A percentile compares a stretch with the other conserved stretches of the same genome.
Conservation (phyloP, 179 eudicot genomes). For the Actinidia arguta region DNA sequence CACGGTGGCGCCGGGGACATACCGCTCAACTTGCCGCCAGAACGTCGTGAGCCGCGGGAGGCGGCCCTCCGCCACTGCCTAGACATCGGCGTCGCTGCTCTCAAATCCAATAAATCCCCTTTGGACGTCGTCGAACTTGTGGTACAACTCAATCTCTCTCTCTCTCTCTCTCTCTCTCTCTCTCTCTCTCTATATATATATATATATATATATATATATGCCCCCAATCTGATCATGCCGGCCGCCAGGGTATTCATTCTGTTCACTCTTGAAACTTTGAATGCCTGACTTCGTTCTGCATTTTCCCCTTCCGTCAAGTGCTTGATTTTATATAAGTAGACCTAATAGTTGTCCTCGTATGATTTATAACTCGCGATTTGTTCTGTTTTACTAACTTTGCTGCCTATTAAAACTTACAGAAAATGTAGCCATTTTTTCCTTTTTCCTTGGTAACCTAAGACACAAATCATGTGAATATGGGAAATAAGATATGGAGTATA, state of each 20-base stretch:
- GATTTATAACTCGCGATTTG: no score
- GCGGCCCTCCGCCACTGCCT: constrained; percentile 68
- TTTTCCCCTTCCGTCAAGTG: background rate
- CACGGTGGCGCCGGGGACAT: constrained; percentile 96
- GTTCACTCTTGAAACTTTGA: background rate
- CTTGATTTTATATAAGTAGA: background rate
- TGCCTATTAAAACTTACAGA: no score
- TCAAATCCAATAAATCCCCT: constrained; percentile 45
- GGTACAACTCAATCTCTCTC: constrained; percentile 33
- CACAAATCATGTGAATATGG: no score
- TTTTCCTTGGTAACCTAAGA: no score
- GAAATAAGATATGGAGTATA: no score
- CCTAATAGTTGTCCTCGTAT: background rate
- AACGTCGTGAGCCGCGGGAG: constrained; percentile 53
- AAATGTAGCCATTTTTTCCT: no score
- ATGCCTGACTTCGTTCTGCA: background rate
- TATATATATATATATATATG: background rate
- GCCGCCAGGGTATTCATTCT: background rate
- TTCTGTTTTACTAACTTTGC: no score
- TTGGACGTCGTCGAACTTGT: constrained; percentile 89
- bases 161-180: background rate
- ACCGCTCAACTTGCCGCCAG: constrained; percentile 51
- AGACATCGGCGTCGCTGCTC: constrained; percentile 54
- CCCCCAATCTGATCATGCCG: background rate
- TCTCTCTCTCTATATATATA: background rate